Evolutionary conservation across 2,329 filamentous ascomycete species (phyloP).

Genomic region (Colletotrichum falcatum): DNA sequence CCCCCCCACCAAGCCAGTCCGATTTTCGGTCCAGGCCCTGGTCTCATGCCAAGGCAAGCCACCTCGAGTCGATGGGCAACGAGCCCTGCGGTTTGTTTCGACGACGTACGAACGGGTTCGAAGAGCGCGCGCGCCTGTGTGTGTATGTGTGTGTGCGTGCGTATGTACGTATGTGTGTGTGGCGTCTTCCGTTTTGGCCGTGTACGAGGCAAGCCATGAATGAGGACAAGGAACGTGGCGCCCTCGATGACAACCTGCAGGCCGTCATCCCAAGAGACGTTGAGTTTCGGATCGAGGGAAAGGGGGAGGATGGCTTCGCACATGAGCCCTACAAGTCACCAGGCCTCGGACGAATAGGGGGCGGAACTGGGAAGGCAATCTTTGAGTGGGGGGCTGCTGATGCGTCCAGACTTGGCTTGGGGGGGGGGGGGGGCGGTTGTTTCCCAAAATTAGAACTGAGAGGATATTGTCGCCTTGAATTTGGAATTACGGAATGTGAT

Average conservation of each 20-base stretch:
- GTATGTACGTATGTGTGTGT: neutral
- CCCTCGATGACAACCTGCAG: neutral
- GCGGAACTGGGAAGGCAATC: too few relatives aligned
- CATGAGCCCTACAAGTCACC: neutral
- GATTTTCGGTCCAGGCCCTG: neutral
- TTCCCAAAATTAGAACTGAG: neutral
- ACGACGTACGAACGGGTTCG: neutral
- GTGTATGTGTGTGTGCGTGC: too few relatives aligned
- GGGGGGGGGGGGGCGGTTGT: too few relatives aligned
- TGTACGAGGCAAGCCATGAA: constrained; percentile 1
- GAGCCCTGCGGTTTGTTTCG: constrained; percentile 4
- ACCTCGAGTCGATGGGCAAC: neutral
- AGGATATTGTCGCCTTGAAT: neutral
- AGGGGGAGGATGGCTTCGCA: neutral
- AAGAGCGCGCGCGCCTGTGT: too few relatives aligned
- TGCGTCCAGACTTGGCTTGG: neutral
- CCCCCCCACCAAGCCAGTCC: neutral
- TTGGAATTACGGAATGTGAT: neutral
- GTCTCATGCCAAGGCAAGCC: constrained; percentile 1
- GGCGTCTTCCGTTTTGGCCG: neutral
- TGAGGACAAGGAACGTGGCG: neutral
- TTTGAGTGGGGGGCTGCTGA: neutral
- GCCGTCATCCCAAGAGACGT: neutral
- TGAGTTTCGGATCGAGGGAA: neutral
- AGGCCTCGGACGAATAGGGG: neutral